Conservation (phyloP, 306 rosid genomes). For the Ormosia emarginata region DNA sequence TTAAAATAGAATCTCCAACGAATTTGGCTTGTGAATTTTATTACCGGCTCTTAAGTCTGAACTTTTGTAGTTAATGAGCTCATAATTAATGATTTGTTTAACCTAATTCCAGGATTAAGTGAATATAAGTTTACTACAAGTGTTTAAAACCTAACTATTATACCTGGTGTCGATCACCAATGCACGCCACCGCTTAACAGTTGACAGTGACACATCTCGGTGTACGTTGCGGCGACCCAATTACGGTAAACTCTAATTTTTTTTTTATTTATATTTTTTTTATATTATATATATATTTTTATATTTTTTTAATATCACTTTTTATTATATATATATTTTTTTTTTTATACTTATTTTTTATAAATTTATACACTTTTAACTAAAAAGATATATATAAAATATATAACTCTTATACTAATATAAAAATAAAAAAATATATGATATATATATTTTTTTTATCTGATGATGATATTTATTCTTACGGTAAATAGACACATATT, state of each 20-base stretch:
- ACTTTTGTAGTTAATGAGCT: background rate
- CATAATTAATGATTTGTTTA: background rate
- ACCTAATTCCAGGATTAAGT: background rate
- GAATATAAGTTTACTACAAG: background rate
- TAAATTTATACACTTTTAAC: too few relatives aligned
- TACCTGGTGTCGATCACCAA: background rate
- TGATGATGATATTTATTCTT: too few relatives aligned
- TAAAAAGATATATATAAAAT: too few relatives aligned
- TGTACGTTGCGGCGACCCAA: background rate
- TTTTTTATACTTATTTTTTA: too few relatives aligned
- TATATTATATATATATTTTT: too few relatives aligned
- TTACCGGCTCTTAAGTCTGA: background rate
- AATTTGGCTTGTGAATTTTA: background rate
- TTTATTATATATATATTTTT: too few relatives aligned
- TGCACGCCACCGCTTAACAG: background rate
- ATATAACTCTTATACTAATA: too few relatives aligned
- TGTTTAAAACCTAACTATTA: background rate
- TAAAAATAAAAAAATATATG: too few relatives aligned
- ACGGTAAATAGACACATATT: background rate
- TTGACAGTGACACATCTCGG: background rate
- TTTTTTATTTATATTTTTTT: too few relatives aligned
- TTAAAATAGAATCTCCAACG: background rate
- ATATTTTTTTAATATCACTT: too few relatives aligned
- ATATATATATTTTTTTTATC: too few relatives aligned
- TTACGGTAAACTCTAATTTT: background rate